Base-by-base conservation (phyloP, 352 stramenopile species). In the Globisporangium megalacanthum region DNA sequence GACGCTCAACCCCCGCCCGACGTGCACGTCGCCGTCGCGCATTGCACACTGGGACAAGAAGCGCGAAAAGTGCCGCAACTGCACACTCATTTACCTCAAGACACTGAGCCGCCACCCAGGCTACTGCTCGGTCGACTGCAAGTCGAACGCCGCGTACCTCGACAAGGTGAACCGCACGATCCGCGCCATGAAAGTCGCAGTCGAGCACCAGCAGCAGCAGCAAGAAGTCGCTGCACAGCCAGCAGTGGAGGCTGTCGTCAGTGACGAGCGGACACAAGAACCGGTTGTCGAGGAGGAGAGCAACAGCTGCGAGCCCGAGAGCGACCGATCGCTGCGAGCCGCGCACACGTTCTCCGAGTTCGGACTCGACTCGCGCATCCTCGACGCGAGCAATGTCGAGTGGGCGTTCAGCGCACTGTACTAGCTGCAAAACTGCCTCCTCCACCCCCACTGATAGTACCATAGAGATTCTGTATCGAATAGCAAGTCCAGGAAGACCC, bases 81-180 rank as follows among this genome's bases (percentile, higher is more conserved):
- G 85, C 70, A 70, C 79, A 50, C 81, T 83, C 59, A 89, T 94
- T 57, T 94, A 90, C 64, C 72, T 94, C 62, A 92, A 92, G 69
- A 91, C 82, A 36, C 64, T 89, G n/a, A 93, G 80, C 51, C 69
- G 72, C 37, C 75, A 88, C 64, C 52, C 71, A 6, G 80, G 80
- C 68, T 93, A 81, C 56, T 94, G 85, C 74, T 94, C 85, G 9
- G 76, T 94, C 46, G 85, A 94, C 66, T 94, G 85, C 78, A 92
- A 94, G 72, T 92, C 83, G 39, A 94, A 94, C 70, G 86, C 83
- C 49, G 58, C 66, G 3, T 94, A 94, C 69, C 65, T 94, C 25
- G 72, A 84, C 47, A 88, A 92, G 65, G 81, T 94, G 2, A 91
- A 89, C 69, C 76, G 77, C 68, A 86, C 78, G 39, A 92, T 92